Evolutionary conservation across 1,284 basidiomycete species (phyloP), one percentile per base, ranked within the genome.

Genomic region (Cryptococcus hybrid): DNA sequence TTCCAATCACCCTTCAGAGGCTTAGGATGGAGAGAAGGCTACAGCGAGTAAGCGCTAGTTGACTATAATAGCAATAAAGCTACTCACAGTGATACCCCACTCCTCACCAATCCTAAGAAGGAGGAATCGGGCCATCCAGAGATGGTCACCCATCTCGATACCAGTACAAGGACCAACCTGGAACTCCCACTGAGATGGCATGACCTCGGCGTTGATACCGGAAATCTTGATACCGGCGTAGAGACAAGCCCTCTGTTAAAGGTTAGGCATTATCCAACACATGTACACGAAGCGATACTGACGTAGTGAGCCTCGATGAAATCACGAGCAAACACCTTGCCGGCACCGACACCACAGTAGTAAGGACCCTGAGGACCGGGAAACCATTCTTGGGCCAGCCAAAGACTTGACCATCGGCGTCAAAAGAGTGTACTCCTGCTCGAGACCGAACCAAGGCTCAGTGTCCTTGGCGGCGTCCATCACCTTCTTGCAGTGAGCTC

Each of bases 181-280:
- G 89, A 96, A 99, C 82, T 99, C 95, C 94, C 94, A 98, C 81
- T 99, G 96, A 59, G 94, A 88, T 35, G 96, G 95, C 95, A 99
- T 98, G 70, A 99, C 96, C 82, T 99, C 96, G 66, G 96, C 96
- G 80, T 99, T 99, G 83, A 99, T 98, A 77, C 96, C 96, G 64
- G 92, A 95, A 82, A 98, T 98, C 83, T 93, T 94, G 81, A 99
- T 85, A 70, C 93, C 94, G 66, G 96, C 84, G 80, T 98, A 97
- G 60, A 99, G 85, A 81, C 95, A 99, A 55, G 82, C 82, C 62
- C 78, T 75, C 71, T 74, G 55, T 15, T 40, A 49, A 53, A 40
- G 4, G 18, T 47, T 34, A 51, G 48, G 48, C 9, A 38, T 40
- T 12, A 48, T 24, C 37, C 7, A 35, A 8, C 15, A 35, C 35